phyloP scores from a whole-genome alignment of 2,329 filamentous ascomycete species.

The Lecanoromycetidae sp. region DNA sequence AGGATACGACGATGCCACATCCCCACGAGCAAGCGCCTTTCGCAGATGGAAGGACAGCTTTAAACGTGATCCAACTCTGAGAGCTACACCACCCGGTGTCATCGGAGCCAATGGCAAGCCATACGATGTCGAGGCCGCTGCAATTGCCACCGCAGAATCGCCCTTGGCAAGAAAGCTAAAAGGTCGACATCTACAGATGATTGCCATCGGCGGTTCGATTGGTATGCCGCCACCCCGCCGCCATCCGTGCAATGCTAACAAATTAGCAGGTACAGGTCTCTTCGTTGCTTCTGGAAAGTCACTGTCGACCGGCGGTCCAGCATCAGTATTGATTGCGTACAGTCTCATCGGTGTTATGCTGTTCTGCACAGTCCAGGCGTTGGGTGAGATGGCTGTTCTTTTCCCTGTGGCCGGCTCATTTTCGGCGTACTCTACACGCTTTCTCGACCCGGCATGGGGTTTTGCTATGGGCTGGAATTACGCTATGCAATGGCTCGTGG shows the following conservation, averaged over 20 bases:
- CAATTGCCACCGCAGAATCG: constrained; percentile 54
- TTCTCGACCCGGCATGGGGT: constrained; percentile 86
- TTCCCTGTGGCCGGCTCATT: constrained; percentile 90
- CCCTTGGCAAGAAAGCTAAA: constrained; percentile 67
- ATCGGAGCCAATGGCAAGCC: constrained; percentile 42
- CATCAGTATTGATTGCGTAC: constrained; percentile 66
- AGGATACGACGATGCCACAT: neutral
- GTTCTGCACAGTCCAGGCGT: constrained; percentile 80
- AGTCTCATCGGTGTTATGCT: constrained; percentile 71
- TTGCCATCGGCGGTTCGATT: constrained; percentile 88
- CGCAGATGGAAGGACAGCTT: constrained; percentile 28
- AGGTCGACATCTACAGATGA: constrained; percentile 87
- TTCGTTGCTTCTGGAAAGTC: constrained; percentile 74
- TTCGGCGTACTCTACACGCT: constrained; percentile 80
- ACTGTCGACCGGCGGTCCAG: constrained; percentile 61
- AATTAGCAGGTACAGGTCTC: constrained; percentile 55
- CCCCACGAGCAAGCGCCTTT: constrained; percentile 5
- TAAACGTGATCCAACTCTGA: constrained; percentile 34
- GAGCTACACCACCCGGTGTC: constrained; percentile 23
- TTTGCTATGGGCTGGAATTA: constrained; percentile 97
- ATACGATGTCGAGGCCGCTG: constrained; percentile 52
- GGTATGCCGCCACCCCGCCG: constrained; percentile 34
- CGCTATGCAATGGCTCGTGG: constrained; percentile 74
- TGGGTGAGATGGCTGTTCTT: constrained; percentile 81
- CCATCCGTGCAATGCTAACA: constrained; percentile 10